These are phyloP conservation scores for Pyrus hybrid DNA, from an alignment of 331 rosid species.

Conservation along the genomic window DNA sequence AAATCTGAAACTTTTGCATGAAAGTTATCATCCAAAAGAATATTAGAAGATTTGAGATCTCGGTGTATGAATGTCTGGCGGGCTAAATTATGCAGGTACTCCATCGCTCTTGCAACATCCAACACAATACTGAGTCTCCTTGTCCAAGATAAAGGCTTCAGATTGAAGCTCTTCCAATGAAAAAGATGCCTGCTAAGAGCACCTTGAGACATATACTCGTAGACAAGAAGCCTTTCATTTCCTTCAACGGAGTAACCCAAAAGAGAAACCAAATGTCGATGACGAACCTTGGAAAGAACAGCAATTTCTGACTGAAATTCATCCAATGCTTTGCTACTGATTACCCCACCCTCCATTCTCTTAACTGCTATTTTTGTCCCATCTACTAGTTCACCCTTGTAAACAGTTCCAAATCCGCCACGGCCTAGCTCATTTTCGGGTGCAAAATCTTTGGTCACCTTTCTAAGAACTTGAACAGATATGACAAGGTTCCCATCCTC, in stretches of 20 bases:
- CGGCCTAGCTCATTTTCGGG: constrained; percentile 64
- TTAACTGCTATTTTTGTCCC: constrained; percentile 74
- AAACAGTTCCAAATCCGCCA: constrained; percentile 84
- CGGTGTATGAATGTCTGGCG: constrained; percentile 68
- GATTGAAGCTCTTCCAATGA: constrained; percentile 53
- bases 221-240: constrained; percentile 65
- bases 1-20: constrained; percentile 78
- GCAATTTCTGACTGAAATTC: constrained; percentile 72
- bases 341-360: constrained; percentile 68
- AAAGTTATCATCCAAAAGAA: constrained; percentile 58
- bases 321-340: constrained; percentile 46
- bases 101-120: constrained; percentile 81
- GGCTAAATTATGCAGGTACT: constrained; percentile 69
- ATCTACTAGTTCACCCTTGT: constrained; percentile 71
- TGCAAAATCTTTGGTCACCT: constrained; percentile 52
- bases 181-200: constrained; percentile 83
- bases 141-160: constrained; percentile 67
- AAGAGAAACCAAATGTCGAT: constrained; percentile 71
- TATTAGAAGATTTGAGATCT: constrained; percentile 81
- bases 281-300: constrained; percentile 81
- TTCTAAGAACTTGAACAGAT: constrained; percentile 59
- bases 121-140: constrained; percentile 63
- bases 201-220: constrained; percentile 77
- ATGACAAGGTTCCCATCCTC: constrained; percentile 50
- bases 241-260: constrained; percentile 66